Conservation (phyloP, 257 asterid species). For the Haberlea rhodopensis region DNA sequence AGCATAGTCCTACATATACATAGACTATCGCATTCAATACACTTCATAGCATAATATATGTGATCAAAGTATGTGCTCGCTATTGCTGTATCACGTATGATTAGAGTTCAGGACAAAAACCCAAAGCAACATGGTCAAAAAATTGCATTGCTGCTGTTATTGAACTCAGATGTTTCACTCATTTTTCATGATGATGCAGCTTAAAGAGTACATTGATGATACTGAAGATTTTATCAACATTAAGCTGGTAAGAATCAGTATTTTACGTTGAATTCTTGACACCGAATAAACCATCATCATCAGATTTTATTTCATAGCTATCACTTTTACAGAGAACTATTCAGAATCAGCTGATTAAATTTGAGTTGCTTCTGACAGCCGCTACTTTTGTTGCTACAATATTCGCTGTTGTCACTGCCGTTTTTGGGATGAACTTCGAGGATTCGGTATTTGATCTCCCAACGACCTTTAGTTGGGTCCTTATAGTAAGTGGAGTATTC, state of each 20-base stretch:
- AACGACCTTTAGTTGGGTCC: slow-evolving; percentile 72
- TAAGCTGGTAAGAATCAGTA: slow-evolving; percentile 60
- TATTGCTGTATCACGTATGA: background rate
- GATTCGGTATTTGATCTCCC: slow-evolving; percentile 57
- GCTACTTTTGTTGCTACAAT: slow-evolving; percentile 86
- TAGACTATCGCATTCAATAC: background rate
- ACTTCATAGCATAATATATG: background rate
- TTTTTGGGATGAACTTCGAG: slow-evolving; percentile 88
- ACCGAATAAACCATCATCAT: slow-evolving; percentile 1
- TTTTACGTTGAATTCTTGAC: background rate
- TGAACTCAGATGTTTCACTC: slow-evolving; percentile 14
- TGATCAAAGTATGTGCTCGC: background rate
- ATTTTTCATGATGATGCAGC: slow-evolving; percentile 50
- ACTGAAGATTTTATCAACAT: slow-evolving; percentile 96
- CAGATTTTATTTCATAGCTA: slow-evolving; percentile 1
- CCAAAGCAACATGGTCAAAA: background rate
- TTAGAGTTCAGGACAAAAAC: background rate
- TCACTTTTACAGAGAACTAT: slow-evolving; percentile 72
- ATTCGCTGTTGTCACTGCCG: slow-evolving; percentile 89
- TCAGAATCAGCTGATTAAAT: slow-evolving; percentile 91
- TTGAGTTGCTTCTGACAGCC: slow-evolving; percentile 89
- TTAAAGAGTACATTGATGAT: slow-evolving; percentile 94
- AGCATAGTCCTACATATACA: too few relatives aligned
- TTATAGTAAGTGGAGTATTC: slow-evolving; percentile 49
- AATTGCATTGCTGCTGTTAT: slow-evolving; percentile 7